phyloP scores from a whole-genome alignment of 2,329 filamentous ascomycete species.

The Aureobasidium mangrovei region DNA sequence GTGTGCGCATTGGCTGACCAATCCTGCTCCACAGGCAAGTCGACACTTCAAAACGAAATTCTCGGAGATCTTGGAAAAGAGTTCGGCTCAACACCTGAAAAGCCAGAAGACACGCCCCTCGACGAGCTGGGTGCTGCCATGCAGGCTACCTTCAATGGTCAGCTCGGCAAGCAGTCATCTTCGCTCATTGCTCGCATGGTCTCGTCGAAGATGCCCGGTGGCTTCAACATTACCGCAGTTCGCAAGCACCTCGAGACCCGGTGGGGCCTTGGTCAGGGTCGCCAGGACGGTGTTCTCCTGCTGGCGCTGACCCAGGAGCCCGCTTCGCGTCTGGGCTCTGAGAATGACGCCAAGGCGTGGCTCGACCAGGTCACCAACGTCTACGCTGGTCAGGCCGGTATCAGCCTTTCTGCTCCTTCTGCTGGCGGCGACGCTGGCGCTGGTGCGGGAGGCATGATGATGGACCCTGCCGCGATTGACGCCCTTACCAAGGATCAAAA shows the following conservation, averaged over 20 bases:
- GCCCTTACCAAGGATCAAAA: conserved; percentile 95
- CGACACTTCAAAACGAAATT: conserved; percentile 97
- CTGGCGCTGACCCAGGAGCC: conserved; percentile 92
- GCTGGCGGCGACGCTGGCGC: conserved; percentile 64
- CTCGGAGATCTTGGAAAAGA: conserved; percentile 96
- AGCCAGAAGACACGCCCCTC: conserved; percentile 92
- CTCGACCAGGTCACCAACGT: conserved; percentile 83
- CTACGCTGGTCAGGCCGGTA: conserved; percentile 74
- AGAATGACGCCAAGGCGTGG: conserved; percentile 85
- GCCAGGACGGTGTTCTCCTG: conserved; percentile 84
- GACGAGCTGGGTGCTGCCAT: conserved; percentile 92
- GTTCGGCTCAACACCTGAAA: conserved; percentile 95
- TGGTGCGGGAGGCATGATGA: conserved; percentile 88
- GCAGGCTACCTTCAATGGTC: conserved; percentile 98
- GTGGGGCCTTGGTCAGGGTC: conserved; percentile 78
- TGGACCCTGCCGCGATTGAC: conserved; percentile 95
- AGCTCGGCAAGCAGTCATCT: conserved; percentile 91
- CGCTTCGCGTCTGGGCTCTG: conserved; percentile 74
- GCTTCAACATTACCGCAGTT: conserved; percentile 95
- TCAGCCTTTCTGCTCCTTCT: conserved; percentile 67
- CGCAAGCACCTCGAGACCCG: conserved; percentile 91
- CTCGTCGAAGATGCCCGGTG: conserved; percentile 98
- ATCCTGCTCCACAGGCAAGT: conserved; percentile 61
- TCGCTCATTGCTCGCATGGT: conserved; percentile 90
- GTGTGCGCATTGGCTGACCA: not conserved